Evolutionary conservation across 1,139 yeast species (phyloP), one percentile per base, ranked within the genome.

Genomic region (Debaryomyces robertsiae): DNA sequence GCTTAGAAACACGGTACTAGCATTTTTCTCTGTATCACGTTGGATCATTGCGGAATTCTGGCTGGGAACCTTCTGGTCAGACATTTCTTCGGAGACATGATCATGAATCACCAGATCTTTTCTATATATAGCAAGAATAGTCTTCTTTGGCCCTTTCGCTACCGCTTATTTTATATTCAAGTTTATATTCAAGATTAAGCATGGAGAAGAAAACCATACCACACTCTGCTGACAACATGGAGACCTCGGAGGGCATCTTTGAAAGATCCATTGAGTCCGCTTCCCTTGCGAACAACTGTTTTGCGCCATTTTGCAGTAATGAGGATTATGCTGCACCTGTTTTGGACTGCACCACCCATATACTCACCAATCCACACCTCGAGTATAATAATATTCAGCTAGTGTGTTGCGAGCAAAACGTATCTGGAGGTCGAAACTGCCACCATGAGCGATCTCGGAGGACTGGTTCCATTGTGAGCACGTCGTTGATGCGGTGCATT

Each of bases 271-370:
- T 48, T 38, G 43, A 32, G 30, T 31, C 35, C 3, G 25, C n/a
- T 24, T 30, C 24, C 34, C 17, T 19, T 16, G 11, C 28, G 13
- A 29, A 36, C 11, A 19, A 39, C 10, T 14, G 22, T 36, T 46
- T 53, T 6, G 60, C 61, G 10, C 32, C 48, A 15, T 62, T 58
- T 41, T 58, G 51, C 43, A 53, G 49, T 24, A 52, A 52, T 7
- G 65, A 60, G 32, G 60, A 61, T 40, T 61, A 45, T 35, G 49
- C 54, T 9, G 56, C 55, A 14, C 67, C 67, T 6, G 57, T 60
- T 9, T 46, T 61, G 35, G 65, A 60, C 42, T 47, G 57, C 17
- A 57, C 65, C 17, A 47, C 65, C 1, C 63, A 60, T 39, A 54
- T 61, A 36, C 41, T 61, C 19, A 50, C 51, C 29, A 52, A 61